Percentiles rank a stretch among this genome's conserved stretches.
Evolutionary conservation across 805 yeast genomes (phyloP).

Genomic region (Candida suzukii): DNA sequence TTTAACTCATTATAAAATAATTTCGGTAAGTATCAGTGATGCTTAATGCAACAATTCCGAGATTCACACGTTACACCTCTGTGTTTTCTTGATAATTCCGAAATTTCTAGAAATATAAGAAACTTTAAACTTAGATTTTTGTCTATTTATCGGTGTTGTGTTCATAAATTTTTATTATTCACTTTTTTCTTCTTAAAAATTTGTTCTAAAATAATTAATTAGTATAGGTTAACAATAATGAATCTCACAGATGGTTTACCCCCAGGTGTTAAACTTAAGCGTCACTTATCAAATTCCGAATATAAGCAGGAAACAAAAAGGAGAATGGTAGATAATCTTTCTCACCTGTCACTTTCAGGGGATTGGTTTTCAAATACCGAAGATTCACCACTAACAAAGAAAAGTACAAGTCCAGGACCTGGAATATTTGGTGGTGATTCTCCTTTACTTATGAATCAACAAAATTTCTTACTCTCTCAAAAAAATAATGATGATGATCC

Average conservation of each 20-base stretch:
- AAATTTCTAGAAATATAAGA: no score
- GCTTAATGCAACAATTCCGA: no score
- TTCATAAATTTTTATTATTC: no score
- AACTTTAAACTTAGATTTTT: no score
- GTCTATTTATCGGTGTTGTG: no score
- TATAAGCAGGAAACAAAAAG: slow-evolving; percentile 6
- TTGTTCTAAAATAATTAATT: no score
- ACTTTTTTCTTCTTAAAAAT: no score
- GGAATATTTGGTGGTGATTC: slow-evolving; percentile 1
- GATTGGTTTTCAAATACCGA: slow-evolving; percentile 1
- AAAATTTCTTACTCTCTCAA: neutral
- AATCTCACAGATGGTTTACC: neutral
- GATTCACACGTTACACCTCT: no score
- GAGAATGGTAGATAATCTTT: slow-evolving; percentile 6
- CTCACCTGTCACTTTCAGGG: slow-evolving; percentile 8
- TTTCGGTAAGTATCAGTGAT: no score
- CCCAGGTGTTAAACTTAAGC: neutral
- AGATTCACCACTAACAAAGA: neutral
- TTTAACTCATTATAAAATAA: no score
- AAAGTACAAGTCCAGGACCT: neutral
- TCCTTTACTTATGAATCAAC: neutral
- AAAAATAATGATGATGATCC: slow-evolving; percentile 3
- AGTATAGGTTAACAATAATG: no score
- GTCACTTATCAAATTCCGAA: neutral
- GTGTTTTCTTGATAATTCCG: no score